Conservation (phyloP, 2,329 filamentous ascomycete species). For the Hymenoscyphus fraxineus region DNA sequence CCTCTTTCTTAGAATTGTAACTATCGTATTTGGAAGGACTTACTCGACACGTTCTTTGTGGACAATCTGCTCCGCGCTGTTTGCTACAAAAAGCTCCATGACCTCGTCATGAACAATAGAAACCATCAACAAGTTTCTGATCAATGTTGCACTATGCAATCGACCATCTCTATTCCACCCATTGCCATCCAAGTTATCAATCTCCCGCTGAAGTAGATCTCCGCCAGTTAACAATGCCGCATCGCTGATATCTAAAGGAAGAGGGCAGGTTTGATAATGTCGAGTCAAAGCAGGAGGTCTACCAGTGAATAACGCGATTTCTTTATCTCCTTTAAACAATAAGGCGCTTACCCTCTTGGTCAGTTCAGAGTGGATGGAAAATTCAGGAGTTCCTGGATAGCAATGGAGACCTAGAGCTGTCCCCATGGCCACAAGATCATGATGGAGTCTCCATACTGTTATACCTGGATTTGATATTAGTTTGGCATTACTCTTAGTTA, state of each 20-base stretch:
- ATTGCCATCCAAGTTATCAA: constrained; percentile 33
- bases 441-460: constrained; percentile 21
- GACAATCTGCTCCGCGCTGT: constrained; percentile 1
- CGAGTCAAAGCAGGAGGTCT: constrained; percentile 39
- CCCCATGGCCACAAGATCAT: constrained; percentile 20
- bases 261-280: constrained; percentile 38
- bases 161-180: constrained; percentile 39
- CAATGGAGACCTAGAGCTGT: constrained; percentile 20
- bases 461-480: constrained; percentile 9
- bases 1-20: too few relatives aligned
- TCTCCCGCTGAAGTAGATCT: constrained; percentile 27
- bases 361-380: constrained; percentile 20
- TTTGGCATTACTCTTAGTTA: background rate
- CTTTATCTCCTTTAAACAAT: constrained; percentile 35
- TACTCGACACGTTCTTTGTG: constrained; percentile 20
- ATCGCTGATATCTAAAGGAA: constrained; percentile 40
- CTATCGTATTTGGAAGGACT: background rate
- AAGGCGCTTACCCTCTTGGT: constrained; percentile 15
- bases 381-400: constrained; percentile 14
- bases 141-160: constrained; percentile 34
- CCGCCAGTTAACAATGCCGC: constrained; percentile 36
- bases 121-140: constrained; percentile 13
- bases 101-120: constrained; percentile 20
- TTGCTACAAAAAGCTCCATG: constrained; percentile 22
- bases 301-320: constrained; percentile 41